A percentile compares a stretch with the other conserved stretches of the same genome.
Evolutionary conservation across 2,329 filamentous ascomycete genomes (phyloP).

Genomic region (Aspergillus fructus): DNA sequence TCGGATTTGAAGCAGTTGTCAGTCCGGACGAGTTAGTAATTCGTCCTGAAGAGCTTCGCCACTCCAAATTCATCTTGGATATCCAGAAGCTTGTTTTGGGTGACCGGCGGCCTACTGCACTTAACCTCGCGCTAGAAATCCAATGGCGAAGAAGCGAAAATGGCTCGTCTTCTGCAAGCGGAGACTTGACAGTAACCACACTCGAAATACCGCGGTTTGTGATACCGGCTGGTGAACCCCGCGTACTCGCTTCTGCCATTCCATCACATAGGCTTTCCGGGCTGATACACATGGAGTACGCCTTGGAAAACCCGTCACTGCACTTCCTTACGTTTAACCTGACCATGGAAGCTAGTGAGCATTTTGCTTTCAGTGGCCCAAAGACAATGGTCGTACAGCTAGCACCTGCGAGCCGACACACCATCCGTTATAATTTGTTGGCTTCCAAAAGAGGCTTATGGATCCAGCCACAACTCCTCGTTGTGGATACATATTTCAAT

Average conservation of each 20-base stretch:
- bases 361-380: conserved; percentile 88
- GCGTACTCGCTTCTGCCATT: conserved; percentile 64
- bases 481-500: conserved; percentile 89
- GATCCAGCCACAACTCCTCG: conserved; percentile 71
- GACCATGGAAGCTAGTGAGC: conserved; percentile 85
- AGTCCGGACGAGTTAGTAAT: conserved; percentile 45
- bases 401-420: conserved; percentile 75
- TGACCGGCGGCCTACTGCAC: conserved; percentile 70
- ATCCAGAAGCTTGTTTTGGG: conserved; percentile 77
- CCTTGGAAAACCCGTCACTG: conserved; percentile 88
- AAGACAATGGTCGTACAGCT: conserved; percentile 80
- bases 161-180: conserved; percentile 24
- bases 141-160: conserved; percentile 66
- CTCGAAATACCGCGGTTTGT: conserved; percentile 78
- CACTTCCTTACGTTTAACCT: conserved; percentile 94
- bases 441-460: conserved; percentile 64
- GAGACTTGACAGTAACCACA: conserved; percentile 60
- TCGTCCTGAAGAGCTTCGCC: conserved; percentile 66
- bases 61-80: conserved; percentile 70
- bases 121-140: conserved; percentile 74
- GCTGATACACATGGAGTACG: conserved; percentile 58
- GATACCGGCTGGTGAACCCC: conserved; percentile 79
- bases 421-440: conserved; percentile 71
- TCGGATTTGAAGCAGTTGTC: conserved; percentile 34
- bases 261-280: conserved; percentile 34